phyloP scores from a whole-genome alignment of 2,329 filamentous ascomycete species.

The Colletotrichum tofieldiae region DNA sequence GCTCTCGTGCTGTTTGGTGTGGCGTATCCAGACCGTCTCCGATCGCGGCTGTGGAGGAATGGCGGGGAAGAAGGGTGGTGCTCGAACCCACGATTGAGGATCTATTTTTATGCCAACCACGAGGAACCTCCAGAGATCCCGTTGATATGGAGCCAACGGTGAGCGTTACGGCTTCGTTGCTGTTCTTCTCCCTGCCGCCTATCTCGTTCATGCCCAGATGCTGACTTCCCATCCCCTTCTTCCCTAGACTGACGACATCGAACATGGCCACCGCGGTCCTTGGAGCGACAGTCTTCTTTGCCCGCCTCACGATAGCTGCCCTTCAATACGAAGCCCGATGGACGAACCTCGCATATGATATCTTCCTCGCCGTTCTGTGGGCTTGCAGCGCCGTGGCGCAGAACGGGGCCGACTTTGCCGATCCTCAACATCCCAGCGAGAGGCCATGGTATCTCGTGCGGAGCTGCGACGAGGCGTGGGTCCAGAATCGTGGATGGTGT shows the following conservation, averaged over 20 bases:
- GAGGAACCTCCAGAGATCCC: slow-evolving; percentile 49
- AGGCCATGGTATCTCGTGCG: slow-evolving; percentile 49
- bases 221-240: background rate
- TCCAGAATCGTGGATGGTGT: background rate
- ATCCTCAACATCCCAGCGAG: slow-evolving; percentile 46
- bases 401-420: slow-evolving; percentile 47
- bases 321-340: slow-evolving; percentile 44
- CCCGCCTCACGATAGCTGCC: slow-evolving; percentile 46
- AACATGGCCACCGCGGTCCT: slow-evolving; percentile 52
- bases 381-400: slow-evolving; percentile 44
- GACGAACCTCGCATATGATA: slow-evolving; percentile 49
- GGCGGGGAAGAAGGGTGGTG: slow-evolving; percentile 50
- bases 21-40: slow-evolving; percentile 46
- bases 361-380: slow-evolving; percentile 50
- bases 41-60: slow-evolving; percentile 49
- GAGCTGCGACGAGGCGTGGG: slow-evolving; percentile 41
- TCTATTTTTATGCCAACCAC: slow-evolving; percentile 52
- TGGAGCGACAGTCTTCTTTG: slow-evolving; percentile 48
- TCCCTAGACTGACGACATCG: slow-evolving; percentile 48
- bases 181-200: background rate
- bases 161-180: background rate
- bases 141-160: slow-evolving; percentile 50
- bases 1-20: slow-evolving; percentile 46
- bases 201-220: too few relatives aligned
- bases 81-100: slow-evolving; percentile 49